These are phyloP conservation scores for Vaccinium macrocarpon DNA, from an alignment of 148 eudicot genomes.

Conservation along the genomic window DNA sequence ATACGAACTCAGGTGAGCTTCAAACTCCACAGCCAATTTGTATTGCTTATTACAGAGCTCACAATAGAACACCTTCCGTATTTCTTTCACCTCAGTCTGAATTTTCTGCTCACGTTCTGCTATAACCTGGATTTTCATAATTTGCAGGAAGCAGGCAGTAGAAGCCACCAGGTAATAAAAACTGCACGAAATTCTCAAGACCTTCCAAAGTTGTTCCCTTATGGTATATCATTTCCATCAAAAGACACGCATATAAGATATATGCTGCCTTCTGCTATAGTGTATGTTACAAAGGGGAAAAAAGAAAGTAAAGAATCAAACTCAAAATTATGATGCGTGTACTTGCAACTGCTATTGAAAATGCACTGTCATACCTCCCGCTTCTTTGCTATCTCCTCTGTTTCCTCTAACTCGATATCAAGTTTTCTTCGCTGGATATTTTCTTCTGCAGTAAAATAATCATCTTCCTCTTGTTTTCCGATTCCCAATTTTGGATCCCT, in stretches of 20 bases:
- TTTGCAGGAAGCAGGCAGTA: constrained; percentile 99
- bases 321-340: constrained; percentile 28
- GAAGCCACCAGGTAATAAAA: constrained; percentile 99
- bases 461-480: constrained; percentile 96
- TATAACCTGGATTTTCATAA: constrained; percentile 96
- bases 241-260: constrained; percentile 79
- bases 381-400: constrained; percentile 78
- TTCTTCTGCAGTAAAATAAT: constrained; percentile 88
- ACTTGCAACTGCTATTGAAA: constrained; percentile 8
- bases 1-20: constrained; percentile 93
- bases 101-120: constrained; percentile 99
- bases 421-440: constrained; percentile 86
- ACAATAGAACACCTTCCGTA: constrained; percentile 81
- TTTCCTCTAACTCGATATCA: constrained; percentile 83
- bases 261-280: constrained; percentile 93
- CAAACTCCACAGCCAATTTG: constrained; percentile 95
- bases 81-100: constrained; percentile 95
- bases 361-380: constrained; percentile 76
- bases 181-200: constrained; percentile 98
- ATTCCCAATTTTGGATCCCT: constrained; percentile 82
- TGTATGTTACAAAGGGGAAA: constrained; percentile 59
- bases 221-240: constrained; percentile 84
- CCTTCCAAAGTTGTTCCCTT: constrained; percentile 89
- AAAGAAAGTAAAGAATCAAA: constrained; percentile 53
- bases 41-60: constrained; percentile 97